Conservation (phyloP, 345 rosid species). For the Sonneratia alba region DNA sequence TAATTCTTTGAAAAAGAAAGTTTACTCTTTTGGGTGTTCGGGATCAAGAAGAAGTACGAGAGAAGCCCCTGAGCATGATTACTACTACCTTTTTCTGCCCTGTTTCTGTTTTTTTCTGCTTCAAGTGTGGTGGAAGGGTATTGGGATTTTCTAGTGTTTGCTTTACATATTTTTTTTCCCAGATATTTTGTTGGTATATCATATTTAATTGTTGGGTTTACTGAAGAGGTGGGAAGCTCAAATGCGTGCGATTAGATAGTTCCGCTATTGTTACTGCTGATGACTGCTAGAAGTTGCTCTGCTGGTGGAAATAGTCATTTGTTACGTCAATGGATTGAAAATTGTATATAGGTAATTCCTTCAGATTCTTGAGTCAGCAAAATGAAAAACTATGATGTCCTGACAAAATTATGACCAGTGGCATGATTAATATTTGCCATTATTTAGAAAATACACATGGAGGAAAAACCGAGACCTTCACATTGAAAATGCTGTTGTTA, state of each 20-base stretch:
- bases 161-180: background rate
- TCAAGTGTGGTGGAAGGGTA: background rate
- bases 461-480: background rate
- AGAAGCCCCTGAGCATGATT: background rate
- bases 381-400: too few species aligned
- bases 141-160: background rate
- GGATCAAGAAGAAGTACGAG: background rate
- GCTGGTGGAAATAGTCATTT: too few species aligned
- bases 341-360: background rate
- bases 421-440: background rate
- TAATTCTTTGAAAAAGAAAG: background rate
- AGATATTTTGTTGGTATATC: background rate
- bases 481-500: background rate
- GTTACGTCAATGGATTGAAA: too few species aligned
- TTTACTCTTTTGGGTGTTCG: background rate
- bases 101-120: background rate
- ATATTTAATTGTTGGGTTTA: background rate
- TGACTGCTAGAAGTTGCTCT: too few species aligned
- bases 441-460: background rate
- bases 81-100: background rate
- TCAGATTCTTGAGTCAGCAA: background rate
- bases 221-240: background rate
- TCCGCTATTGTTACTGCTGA: too few species aligned
- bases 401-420: background rate
- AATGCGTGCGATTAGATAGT: background rate